Evolutionary conservation across 73 alveolate species (phyloP).

Genomic region (Stentor roeselii): DNA sequence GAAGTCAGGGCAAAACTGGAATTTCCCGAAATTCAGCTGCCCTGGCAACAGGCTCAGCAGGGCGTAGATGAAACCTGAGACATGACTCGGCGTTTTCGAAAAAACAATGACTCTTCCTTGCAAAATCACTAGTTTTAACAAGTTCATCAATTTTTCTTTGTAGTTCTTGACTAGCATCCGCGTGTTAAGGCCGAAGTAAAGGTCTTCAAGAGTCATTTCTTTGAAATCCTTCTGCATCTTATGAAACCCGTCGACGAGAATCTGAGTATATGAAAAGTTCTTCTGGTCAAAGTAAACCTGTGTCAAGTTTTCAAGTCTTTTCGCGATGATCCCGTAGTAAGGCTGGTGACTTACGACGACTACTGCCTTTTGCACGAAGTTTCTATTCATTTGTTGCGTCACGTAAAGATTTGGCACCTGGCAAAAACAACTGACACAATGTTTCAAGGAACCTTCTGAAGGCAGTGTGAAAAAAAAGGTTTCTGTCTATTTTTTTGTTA

Average conservation of each 20-base stretch:
- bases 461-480: not conserved
- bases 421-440: slow-evolving; percentile 7
- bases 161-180: not conserved
- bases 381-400: not conserved
- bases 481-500: not conserved
- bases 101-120: slow-evolving; percentile 1
- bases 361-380: slow-evolving; percentile 15
- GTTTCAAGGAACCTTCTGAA: not conserved
- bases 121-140: not conserved
- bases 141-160: slow-evolving; percentile 9
- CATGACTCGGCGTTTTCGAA: slow-evolving; percentile 21
- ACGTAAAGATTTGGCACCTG: not conserved
- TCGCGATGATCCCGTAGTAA: not conserved
- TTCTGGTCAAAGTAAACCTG: slow-evolving; percentile 13
- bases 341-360: not conserved
- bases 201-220: not conserved
- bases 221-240: not conserved
- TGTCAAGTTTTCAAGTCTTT: not conserved
- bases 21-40: not conserved
- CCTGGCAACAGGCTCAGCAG: not conserved
- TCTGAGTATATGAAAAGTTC: slow-evolving; percentile 1
- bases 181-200: not conserved
- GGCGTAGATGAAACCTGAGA: not conserved
- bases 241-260: not conserved
- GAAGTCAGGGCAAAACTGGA: not conserved